These are phyloP conservation scores for Picea engelmannii DNA, from an alignment of 83 land plant genomes.

Conservation along the genomic window DNA sequence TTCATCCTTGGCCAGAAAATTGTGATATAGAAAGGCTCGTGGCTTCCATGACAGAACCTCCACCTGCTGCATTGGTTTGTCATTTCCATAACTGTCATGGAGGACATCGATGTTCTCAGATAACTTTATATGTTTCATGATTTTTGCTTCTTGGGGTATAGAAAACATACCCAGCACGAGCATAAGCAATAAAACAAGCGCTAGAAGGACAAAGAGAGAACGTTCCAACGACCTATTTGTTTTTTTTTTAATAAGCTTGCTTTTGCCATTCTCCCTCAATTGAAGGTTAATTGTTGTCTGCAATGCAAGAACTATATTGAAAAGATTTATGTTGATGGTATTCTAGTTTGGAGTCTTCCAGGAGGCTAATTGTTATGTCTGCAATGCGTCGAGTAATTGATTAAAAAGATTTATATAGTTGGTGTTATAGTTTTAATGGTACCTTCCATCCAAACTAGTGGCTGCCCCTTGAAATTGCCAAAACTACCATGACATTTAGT, in stretches of 20 bases:
- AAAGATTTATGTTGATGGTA: not conserved
- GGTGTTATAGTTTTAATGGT: too few species aligned
- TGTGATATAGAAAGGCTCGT: constrained; percentile 12
- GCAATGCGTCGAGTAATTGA: too few species aligned
- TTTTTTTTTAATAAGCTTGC: not conserved
- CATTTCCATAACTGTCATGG: not conserved
- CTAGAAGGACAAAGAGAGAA: not conserved
- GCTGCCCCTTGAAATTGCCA: too few species aligned
- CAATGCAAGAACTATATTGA: too few species aligned
- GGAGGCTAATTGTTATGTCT: too few species aligned
- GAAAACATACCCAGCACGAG: not conserved
- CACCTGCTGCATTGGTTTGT: not conserved
- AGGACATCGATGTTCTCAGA: not conserved
- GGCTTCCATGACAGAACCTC: constrained; percentile 15
- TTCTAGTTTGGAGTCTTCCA: not conserved
- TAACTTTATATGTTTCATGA: not conserved
- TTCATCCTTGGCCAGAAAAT: constrained; percentile 28
- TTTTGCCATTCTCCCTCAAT: not conserved
- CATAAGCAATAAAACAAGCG: not conserved
- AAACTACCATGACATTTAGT: too few species aligned
- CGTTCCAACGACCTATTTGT: not conserved
- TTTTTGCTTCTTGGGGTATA: not conserved
- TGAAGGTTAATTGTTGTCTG: too few species aligned
- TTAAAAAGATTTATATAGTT: too few species aligned
- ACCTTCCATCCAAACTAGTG: too few species aligned